These are phyloP conservation scores for Paulownia fortunei DNA, from an alignment of 257 asterid species.

Conservation along the genomic window DNA sequence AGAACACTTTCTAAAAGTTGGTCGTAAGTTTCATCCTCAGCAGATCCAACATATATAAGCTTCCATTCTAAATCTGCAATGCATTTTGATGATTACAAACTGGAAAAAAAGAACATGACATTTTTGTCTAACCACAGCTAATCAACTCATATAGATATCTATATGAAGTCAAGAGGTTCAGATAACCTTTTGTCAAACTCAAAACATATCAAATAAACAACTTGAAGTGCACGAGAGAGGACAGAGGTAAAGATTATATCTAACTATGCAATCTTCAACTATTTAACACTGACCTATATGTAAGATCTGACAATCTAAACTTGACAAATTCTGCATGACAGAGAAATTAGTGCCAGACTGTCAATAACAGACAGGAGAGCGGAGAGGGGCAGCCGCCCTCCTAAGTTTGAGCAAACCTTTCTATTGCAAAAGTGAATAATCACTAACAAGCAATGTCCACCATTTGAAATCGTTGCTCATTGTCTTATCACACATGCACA, in stretches of 20 bases:
- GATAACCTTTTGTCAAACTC: too few relatives aligned
- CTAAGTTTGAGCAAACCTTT: not conserved
- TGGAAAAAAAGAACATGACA: not conserved
- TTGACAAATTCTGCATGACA: too few relatives aligned
- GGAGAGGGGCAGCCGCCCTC: not conserved
- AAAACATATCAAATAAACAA: not conserved
- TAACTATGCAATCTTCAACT: too few relatives aligned
- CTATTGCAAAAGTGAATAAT: not conserved
- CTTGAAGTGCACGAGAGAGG: not conserved
- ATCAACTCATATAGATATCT: not conserved
- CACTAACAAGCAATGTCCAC: not conserved
- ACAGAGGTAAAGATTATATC: too few relatives aligned
- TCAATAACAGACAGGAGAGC: not conserved
- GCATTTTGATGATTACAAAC: constrained; percentile 8
- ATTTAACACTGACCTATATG: too few relatives aligned
- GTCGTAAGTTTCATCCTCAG: constrained; percentile 83
- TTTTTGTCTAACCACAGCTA: not conserved
- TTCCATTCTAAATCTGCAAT: constrained; percentile 85
- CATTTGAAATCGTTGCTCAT: not conserved
- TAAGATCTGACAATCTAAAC: too few relatives aligned
- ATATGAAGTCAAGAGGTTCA: not conserved
- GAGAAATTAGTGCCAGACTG: not conserved
- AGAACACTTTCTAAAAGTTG: constrained; percentile 83
- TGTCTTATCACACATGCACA: not conserved
- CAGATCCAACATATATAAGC: constrained; percentile 82